phyloP scores from a whole-genome alignment of 2,329 filamentous ascomycete genomes.

The Diaporthe humulicola region DNA sequence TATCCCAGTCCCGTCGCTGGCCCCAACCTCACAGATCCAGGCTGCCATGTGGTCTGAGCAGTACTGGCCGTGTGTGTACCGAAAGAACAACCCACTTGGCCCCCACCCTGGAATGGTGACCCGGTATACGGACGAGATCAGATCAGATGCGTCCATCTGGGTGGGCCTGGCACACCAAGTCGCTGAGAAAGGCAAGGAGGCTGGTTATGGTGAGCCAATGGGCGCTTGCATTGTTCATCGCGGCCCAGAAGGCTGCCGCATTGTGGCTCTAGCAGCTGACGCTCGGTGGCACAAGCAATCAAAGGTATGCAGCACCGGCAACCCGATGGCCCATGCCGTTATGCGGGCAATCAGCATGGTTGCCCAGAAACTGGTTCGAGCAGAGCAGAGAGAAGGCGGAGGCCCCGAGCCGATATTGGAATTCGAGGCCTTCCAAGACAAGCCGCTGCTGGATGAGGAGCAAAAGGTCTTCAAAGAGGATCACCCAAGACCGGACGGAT shows the following conservation, averaged over 20 bases:
- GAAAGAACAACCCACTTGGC: constrained; percentile 88
- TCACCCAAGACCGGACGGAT: constrained; percentile 81
- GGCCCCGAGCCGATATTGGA: constrained; percentile 56
- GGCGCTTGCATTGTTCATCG: constrained; percentile 83
- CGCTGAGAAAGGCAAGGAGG: constrained; percentile 69
- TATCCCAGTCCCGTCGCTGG: constrained; percentile 78
- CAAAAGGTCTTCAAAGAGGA: constrained; percentile 71
- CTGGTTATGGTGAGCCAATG: constrained; percentile 75
- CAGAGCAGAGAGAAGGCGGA: constrained; percentile 59
- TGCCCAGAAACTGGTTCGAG: constrained; percentile 73
- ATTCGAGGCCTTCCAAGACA: constrained; percentile 76
- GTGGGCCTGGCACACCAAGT: constrained; percentile 76
- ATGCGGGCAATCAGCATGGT: constrained; percentile 88
- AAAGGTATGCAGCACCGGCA: constrained; percentile 66
- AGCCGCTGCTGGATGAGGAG: constrained; percentile 78
- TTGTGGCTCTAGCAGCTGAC: constrained; percentile 83
- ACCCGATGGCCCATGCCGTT: constrained; percentile 83
- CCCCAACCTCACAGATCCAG: constrained; percentile 82
- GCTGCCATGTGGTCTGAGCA: constrained; percentile 80
- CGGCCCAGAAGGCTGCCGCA: constrained; percentile 58
- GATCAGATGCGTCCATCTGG: constrained; percentile 73
- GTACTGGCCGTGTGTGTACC: constrained; percentile 89
- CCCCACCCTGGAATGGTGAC: constrained; percentile 83
- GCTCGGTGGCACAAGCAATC: constrained; percentile 75
- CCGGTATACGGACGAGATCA: constrained; percentile 78